Evolutionary conservation across 768 basidiomycete genomes (phyloP).

Genomic region (Tylopilus intermedius): DNA sequence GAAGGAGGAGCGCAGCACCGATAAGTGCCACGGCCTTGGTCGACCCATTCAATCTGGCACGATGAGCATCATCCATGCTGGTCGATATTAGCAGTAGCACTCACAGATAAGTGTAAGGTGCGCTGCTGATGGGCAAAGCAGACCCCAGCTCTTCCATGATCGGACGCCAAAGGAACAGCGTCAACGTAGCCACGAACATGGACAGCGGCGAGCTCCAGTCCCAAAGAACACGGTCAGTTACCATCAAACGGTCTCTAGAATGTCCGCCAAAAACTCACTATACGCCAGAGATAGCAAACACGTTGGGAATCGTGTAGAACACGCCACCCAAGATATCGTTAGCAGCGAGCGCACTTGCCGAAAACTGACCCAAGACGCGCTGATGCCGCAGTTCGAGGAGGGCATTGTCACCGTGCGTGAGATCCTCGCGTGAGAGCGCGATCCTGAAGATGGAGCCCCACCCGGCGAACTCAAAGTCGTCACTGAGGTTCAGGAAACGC

Average conservation of each 20-base stretch:
- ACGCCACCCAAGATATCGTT: conserved; percentile 65
- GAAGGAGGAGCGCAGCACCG: conserved; percentile 61
- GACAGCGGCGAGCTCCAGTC: conserved; percentile 59
- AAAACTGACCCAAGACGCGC: conserved; percentile 54
- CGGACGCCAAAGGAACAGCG: conserved; percentile 68
- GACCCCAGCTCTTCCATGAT: conserved; percentile 70
- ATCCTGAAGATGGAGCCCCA: conserved; percentile 56
- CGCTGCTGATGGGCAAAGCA: conserved; percentile 64
- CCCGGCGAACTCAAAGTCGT: conserved; percentile 68
- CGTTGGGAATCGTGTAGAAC: conserved; percentile 65
- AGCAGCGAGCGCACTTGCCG: conserved; percentile 62
- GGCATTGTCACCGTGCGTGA: conserved; percentile 29
- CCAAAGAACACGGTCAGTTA: neutral
- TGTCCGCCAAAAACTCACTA: conserved; percentile 41
- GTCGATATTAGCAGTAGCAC: conserved; percentile 11
- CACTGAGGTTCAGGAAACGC: conserved; percentile 55
- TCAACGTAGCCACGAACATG: conserved; percentile 54
- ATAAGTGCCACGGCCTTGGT: conserved; percentile 58
- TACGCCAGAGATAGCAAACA: conserved; percentile 55
- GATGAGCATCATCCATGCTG: neutral
- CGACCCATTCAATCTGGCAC: conserved; percentile 54
- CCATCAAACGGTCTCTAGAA: neutral
- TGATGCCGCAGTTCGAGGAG: conserved; percentile 30
- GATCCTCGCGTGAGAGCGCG: conserved; percentile 42
- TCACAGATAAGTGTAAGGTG: conserved; percentile 67